Conservation (phyloP, 2,329 filamentous ascomycete genomes). For the Monosporascus sp. region DNA sequence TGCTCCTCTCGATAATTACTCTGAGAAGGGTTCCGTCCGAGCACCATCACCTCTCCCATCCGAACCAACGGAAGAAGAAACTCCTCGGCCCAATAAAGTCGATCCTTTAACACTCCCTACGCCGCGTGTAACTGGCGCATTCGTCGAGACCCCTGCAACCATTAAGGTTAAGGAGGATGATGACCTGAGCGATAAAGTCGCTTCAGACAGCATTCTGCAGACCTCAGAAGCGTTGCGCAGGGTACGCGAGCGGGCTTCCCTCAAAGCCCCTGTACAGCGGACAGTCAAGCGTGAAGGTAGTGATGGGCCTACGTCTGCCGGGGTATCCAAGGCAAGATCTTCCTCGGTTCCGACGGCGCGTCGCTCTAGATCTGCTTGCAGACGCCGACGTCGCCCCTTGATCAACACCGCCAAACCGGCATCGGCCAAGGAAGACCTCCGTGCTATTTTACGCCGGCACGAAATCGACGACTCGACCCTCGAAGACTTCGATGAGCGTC, state of each 20-base stretch:
- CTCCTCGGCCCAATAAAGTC: conserved; percentile 39
- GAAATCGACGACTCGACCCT: conserved; percentile 55
- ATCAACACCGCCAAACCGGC: conserved; percentile 50
- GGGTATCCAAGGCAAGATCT: conserved; percentile 13
- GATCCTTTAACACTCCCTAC: conserved; percentile 48
- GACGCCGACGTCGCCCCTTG: conserved; percentile 36
- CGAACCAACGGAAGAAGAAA: conserved; percentile 34
- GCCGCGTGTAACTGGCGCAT: conserved; percentile 50
- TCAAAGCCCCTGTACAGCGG: conserved; percentile 7
- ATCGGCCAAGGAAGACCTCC: conserved; percentile 51
- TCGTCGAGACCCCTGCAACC: conserved; percentile 50
- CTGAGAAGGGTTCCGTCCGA: conserved; percentile 49
- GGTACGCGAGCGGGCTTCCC: conserved; percentile 7
- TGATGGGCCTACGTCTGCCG: conserved; percentile 3
- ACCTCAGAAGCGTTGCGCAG: not conserved
- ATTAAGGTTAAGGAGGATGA: conserved; percentile 23
- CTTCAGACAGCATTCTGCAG: conserved; percentile 1
- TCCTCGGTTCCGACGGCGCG: conserved; percentile 25
- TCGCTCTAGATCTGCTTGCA: conserved; percentile 35
- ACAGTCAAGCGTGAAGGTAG: conserved; percentile 3
- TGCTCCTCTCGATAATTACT: conserved; percentile 48
- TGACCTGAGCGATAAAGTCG: conserved; percentile 4
- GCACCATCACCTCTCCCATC: conserved; percentile 42
- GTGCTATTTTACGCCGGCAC: conserved; percentile 46
- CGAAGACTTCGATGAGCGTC: conserved; percentile 51